phyloP scores from a whole-genome alignment of 1,284 basidiomycete species.

The Inonotus hispidus region DNA sequence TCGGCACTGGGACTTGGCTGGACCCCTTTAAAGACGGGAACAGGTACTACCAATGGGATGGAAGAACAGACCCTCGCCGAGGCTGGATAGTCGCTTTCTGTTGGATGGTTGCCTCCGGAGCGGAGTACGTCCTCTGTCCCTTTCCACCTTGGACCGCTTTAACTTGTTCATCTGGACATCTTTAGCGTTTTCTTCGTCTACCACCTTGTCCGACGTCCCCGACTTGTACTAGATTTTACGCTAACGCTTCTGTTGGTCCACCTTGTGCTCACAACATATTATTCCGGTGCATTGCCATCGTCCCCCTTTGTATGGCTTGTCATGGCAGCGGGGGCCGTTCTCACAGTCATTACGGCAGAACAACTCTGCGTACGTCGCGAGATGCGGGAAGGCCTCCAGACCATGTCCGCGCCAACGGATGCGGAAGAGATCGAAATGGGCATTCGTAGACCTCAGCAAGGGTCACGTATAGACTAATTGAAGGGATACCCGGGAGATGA shows the following conservation, averaged over 20 bases:
- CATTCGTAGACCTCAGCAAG: conserved; percentile 7
- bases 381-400: conserved; percentile 77
- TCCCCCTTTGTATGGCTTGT: conserved; percentile 88
- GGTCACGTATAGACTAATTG: conserved; percentile 14
- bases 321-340: conserved; percentile 61
- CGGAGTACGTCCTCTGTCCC: conserved; percentile 62
- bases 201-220: conserved; percentile 82
- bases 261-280: conserved; percentile 88
- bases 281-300: conserved; percentile 81
- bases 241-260: conserved; percentile 89
- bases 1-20: conserved; percentile 49
- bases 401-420: conserved; percentile 41
- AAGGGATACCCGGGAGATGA: neutral
- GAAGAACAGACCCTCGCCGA: conserved; percentile 63
- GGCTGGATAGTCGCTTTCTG: conserved; percentile 85
- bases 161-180: conserved; percentile 19
- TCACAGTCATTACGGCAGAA: conserved; percentile 81
- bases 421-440: conserved; percentile 30
- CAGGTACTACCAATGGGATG: conserved; percentile 38
- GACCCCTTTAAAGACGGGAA: conserved; percentile 26
- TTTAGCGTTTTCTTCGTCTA: conserved; percentile 84
- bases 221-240: conserved; percentile 91
- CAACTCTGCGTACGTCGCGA: conserved; percentile 91
- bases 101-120: conserved; percentile 75
- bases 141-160: neutral